Evolutionary conservation across 192 early-diverging fungal genomes (phyloP).

Genomic region (Gigaspora rosea): DNA sequence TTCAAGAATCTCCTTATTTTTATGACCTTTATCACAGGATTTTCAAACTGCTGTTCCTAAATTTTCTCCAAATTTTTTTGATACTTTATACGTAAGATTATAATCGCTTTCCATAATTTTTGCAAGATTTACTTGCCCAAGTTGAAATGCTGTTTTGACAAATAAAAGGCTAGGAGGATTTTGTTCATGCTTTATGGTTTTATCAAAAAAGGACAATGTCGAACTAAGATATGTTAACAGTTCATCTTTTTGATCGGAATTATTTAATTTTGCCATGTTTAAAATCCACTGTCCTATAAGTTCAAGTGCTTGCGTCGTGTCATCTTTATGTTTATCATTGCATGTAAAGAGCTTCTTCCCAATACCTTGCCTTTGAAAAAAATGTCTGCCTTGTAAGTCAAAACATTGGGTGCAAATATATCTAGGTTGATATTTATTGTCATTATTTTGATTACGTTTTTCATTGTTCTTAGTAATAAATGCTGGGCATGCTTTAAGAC

Average conservation of each 20-base stretch:
- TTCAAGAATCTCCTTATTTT: conserved; percentile 15
- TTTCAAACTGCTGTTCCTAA: neutral
- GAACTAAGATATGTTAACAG: conserved; percentile 11
- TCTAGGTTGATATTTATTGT: neutral
- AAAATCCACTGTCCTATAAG: conserved; percentile 10
- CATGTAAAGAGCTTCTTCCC: neutral
- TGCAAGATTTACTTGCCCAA: neutral
- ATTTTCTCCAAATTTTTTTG: neutral
- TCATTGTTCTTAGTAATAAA: conserved; percentile 10
- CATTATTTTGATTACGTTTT: neutral
- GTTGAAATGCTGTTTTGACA: neutral
- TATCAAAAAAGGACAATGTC: neutral
- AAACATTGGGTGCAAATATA: conserved; percentile 12
- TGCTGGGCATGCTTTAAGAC: neutral
- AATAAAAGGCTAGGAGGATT: neutral
- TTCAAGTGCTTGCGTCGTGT: neutral
- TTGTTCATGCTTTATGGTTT: neutral
- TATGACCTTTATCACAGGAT: neutral
- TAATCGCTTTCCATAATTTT: neutral
- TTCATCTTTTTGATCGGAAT: neutral
- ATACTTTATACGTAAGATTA: neutral
- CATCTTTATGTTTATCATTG: conserved; percentile 15
- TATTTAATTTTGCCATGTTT: neutral
- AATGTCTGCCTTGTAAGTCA: neutral
- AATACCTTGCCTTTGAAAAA: neutral